Base-by-base conservation (phyloP, 2,329 filamentous ascomycete species). In the Talaromyces sp. region DNA sequence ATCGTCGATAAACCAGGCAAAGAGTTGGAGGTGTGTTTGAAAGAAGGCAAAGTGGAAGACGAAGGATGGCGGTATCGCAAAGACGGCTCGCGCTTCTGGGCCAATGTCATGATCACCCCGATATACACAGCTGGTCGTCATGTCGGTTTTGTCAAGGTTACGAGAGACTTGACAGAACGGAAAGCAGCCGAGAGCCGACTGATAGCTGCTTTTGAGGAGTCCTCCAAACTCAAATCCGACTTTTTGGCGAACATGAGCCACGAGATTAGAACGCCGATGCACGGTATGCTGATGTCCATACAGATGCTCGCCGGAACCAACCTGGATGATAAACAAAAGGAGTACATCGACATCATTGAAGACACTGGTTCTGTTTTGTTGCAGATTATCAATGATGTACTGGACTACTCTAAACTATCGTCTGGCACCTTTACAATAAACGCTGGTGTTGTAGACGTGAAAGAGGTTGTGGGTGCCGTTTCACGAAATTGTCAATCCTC, bases 211-310 rank as follows among this genome's bases (percentile, higher is more conserved):
- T 87, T 85, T 68, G 86, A 88, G 70, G 86, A 88, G 73, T 83
- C 85, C n/a, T 83, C 85, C n/a, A 84, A 84, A 68, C 74, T 88
- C 65, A 88, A 88, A 72, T 85, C 82, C 4, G 85, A 87, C 35
- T 89, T 88, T 67, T 73, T 88, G 31, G 85, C 85, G 60, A 87
- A 88, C 70, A 88, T 89, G 83, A 85, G 82, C 58, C 87, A 89
- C 69, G 86, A 89, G 72, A 86, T 89, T 63, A 81, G 86, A 49
- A 89, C 86, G 0, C 87, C 87, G 0, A 87, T 89, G 82, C 86
- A 88, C 69, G 86, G 85, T 41, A 84, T 89, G 80, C 78, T 87
- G 24, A 82, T 85, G 16, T 86, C 86, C n/a, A 79, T 85, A 65
- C 81, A 83, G 14, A 81, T 89, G 67, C 79, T 89, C 3, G 78